Evolutionary conservation across 2,329 filamentous ascomycete genomes (phyloP), one percentile per base, ranked within the genome.

Genomic region (Xylariaceae sp.): DNA sequence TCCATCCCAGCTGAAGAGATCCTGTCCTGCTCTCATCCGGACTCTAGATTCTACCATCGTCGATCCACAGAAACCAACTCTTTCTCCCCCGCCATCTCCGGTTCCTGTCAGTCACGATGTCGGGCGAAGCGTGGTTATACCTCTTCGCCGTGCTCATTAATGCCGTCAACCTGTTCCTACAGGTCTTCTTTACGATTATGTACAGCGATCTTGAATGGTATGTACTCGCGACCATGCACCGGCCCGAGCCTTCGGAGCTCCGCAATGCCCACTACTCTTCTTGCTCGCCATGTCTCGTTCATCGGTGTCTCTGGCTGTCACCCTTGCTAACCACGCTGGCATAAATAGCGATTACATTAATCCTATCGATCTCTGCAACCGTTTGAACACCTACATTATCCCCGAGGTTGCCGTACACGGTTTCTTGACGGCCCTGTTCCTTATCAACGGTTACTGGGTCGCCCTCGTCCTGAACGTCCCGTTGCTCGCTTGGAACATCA

Each of bases 181-280:
- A 99, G 81, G 94, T 99, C 71, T 99, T 99, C 85, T 99, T 99
- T 82, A 99, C 94, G 60, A 99, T 99, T 74, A 99, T 99, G 95
- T 99, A 97, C 81, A 96, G 91, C 78, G 94, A 99, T 83, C 80
- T 99, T 72, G 94, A 99, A 88, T 99, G 94, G 92, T 96, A 81
- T 73, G 90, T 82, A 49, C 18, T 35, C 49, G 44, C 55, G 30
- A 53, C 35, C 58, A 42, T 47, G 11, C 39, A 39, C 18, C 34
- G 37, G 34, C 17, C 53, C 49, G 34, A 42, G 37, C 51, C 56
- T 61, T 59, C 56, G 17, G 57, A 60, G 57, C 56, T 64, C 57
- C 51, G 48, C 62, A 62, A 56, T 60, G 42, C 59, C 4, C 44
- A 55, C 47, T 13, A 2, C 23, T 30, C 23, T 54, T 58, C 52